These are phyloP conservation scores for Mortierella sp. DNA, from an alignment of 371 early-diverging fungal species.

Conservation along the genomic window DNA sequence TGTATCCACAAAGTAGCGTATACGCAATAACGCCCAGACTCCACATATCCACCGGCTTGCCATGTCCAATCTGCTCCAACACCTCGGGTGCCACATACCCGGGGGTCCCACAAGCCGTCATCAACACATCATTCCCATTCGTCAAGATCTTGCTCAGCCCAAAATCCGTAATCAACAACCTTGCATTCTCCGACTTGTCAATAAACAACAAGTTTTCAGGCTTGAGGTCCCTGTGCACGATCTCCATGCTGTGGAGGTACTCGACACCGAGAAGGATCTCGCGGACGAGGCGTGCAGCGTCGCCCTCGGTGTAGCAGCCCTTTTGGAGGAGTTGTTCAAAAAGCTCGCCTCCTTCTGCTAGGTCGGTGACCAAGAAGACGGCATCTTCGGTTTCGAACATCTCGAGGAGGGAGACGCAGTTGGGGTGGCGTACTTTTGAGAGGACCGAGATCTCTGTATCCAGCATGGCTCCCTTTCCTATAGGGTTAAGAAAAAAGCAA, in stretches of 20 bases:
- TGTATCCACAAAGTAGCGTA: slow-evolving; percentile 87
- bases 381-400: slow-evolving; percentile 84
- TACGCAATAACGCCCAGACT: slow-evolving; percentile 90
- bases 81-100: slow-evolving; percentile 93
- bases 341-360: slow-evolving; percentile 90
- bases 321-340: slow-evolving; percentile 87
- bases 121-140: slow-evolving; percentile 71
- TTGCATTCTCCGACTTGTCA: slow-evolving; percentile 64
- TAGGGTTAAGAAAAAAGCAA: not conserved
- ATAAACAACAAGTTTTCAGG: slow-evolving; percentile 85
- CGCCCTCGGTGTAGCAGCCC: slow-evolving; percentile 84
- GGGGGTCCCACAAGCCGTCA: slow-evolving; percentile 88
- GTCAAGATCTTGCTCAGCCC: slow-evolving; percentile 83
- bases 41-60: slow-evolving; percentile 89
- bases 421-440: slow-evolving; percentile 80
- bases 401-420: slow-evolving; percentile 85
- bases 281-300: slow-evolving; percentile 74
- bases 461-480: slow-evolving; percentile 82
- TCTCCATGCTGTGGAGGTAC: slow-evolving; percentile 83
- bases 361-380: slow-evolving; percentile 87
- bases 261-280: slow-evolving; percentile 87
- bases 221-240: slow-evolving; percentile 92
- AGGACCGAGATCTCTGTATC: slow-evolving; percentile 86
- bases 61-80: slow-evolving; percentile 76
- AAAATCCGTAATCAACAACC: slow-evolving; percentile 83